A percentile compares a stretch with the other conserved stretches of the same genome.
These are phyloP conservation scores for Colletotrichum limetticola DNA, from an alignment of 2,329 filamentous ascomycete species.

Conservation along the genomic window DNA sequence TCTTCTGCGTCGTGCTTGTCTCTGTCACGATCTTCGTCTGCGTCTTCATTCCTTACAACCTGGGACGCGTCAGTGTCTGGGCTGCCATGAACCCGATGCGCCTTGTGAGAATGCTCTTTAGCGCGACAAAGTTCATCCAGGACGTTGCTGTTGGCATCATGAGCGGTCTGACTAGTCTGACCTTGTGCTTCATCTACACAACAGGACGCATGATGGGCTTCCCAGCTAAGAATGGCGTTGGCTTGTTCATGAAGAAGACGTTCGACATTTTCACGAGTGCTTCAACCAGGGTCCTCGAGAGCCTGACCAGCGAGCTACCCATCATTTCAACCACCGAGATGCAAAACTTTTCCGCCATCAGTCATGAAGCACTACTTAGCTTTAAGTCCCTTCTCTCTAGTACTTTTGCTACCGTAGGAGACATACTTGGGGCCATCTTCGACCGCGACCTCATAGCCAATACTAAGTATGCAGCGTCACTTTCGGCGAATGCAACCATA, in stretches of 20 bases:
- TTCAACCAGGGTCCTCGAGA: conserved; percentile 59
- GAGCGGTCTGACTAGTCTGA: conserved; percentile 43
- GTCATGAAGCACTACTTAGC: conserved; percentile 74
- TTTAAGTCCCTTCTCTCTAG: conserved; percentile 65
- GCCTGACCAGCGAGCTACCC: conserved; percentile 61
- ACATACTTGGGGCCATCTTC: conserved; percentile 55
- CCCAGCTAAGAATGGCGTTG: conserved; percentile 25
- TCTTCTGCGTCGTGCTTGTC: conserved; percentile 93
- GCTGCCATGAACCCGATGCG: conserved; percentile 83
- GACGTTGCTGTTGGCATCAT: conserved; percentile 76
- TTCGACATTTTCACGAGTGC: conserved; percentile 56
- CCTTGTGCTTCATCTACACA: conserved; percentile 25
- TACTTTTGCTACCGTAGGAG: conserved; percentile 52
- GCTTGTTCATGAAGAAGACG: conserved; percentile 41
- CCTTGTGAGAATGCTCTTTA: conserved; percentile 77
- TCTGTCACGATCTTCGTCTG: conserved; percentile 86
- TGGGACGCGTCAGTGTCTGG: conserved; percentile 86
- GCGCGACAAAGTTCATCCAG: conserved; percentile 80
- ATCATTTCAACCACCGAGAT: conserved; percentile 69
- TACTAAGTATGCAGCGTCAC: conserved; percentile 36
- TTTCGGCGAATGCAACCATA: conserved; percentile 35
- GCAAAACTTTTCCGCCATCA: conserved; percentile 80
- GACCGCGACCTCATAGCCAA: conserved; percentile 53
- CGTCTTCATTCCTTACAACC: conserved; percentile 91
- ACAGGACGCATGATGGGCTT: conserved; percentile 34